Evolutionary conservation across 768 basidiomycete species (phyloP), one percentile per base, ranked within the genome.

Genomic region (Pisolithus tinctorius): DNA sequence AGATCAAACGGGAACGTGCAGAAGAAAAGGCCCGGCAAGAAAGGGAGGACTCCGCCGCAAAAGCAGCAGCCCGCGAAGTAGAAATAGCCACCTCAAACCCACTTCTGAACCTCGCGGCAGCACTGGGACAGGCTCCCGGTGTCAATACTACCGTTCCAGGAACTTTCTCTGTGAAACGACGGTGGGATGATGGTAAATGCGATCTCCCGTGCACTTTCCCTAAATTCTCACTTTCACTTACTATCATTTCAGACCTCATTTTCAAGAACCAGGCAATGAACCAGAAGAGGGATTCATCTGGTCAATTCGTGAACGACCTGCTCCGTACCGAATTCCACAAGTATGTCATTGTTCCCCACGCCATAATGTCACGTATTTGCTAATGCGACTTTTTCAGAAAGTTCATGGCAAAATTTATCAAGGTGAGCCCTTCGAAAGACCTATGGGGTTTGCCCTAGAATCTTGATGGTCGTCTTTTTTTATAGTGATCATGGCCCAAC

Each of bases 181-280:
- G 94, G 51, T 97, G 94, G 94, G 94, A 96, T 65, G 93, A 96
- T 61, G 93, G 90, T 90, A 20, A 26, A 80, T 67, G 34, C 34
- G 34, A 42, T 55, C 49, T 26, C 51, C 51, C 42, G 50, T 51
- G 41, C n/a, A n/a, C 23, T 38, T 27, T 31, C 26, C 47, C 53
- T 23, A 51, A 4, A 6, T 44, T 23, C 45, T 45, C 46, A 38
- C 27, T 34, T 52, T 56, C 54, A 25, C n/a, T 13, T 45, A 29
- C n/a, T n/a, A 10, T 31, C 46, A 23, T 56, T 63, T 30, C 60
- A 93, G 93, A 99, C 68, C 74, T 96, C 49, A 93, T 98, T 62
- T 98, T 98, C 82, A 98, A 97, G 74, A 97, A 98, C 67, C 96
- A 99, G 69, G 91, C 96, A 0, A 83, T 84, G 69, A 80, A 76